Percentiles rank a stretch among this genome's conserved stretches.
These are phyloP conservation scores for Saccharomycopsis sp. DNA, from an alignment of 805 yeast genomes.

Conservation along the genomic window DNA sequence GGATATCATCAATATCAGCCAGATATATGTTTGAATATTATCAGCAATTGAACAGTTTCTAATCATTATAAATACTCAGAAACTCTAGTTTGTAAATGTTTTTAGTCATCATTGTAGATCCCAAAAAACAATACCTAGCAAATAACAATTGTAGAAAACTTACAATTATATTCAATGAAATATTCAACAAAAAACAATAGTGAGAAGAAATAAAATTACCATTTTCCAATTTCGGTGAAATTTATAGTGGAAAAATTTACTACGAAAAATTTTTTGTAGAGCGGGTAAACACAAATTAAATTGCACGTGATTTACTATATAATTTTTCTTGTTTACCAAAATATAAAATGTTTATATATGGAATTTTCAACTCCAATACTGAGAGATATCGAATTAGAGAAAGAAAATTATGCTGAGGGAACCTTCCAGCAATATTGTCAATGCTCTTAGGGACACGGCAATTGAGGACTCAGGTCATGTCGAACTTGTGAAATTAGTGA, in stretches of 20 bases:
- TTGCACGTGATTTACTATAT: too few relatives aligned
- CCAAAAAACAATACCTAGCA: neutral
- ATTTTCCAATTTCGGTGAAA: too few relatives aligned
- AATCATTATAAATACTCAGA: conserved; percentile 34
- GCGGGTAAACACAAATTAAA: too few relatives aligned
- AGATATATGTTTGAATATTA: neutral
- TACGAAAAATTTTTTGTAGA: too few relatives aligned
- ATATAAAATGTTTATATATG: too few relatives aligned
- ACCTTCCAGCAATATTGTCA: neutral
- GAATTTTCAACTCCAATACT: too few relatives aligned
- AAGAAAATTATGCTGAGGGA: neutral
- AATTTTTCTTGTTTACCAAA: too few relatives aligned
- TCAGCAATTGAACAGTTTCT: conserved; percentile 24
- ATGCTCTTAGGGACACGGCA: neutral
- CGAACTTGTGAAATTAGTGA: too few relatives aligned
- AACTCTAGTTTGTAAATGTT: conserved; percentile 36
- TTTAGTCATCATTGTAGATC: conserved; percentile 18
- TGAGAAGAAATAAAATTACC: neutral
- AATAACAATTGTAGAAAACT: neutral
- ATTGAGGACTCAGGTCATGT: neutral
- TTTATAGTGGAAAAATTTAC: too few relatives aligned
- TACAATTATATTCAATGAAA: neutral
- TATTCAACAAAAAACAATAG: neutral
- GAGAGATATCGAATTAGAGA: too few relatives aligned
- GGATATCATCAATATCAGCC: too few relatives aligned